A percentile compares a stretch with the other conserved stretches of the same genome.
Evolutionary conservation across 768 basidiomycete species (phyloP).

Genomic region (Mycena capillaripes): DNA sequence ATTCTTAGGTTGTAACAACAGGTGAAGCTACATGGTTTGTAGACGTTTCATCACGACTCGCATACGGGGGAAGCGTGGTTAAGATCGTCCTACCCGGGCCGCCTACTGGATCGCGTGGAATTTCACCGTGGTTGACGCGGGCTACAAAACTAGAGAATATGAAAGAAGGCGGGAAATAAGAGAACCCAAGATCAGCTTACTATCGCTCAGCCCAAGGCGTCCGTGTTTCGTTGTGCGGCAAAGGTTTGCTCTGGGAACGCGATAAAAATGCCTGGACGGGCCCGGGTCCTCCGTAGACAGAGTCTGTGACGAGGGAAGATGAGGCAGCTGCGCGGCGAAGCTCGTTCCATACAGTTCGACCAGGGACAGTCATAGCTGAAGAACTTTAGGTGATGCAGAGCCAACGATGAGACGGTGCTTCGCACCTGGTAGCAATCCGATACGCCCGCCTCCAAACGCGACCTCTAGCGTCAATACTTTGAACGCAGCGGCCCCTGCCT

Average conservation of each 20-base stretch:
- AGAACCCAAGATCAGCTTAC: not conserved
- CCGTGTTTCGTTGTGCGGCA: not conserved
- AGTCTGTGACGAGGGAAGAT: slow-evolving; percentile 18
- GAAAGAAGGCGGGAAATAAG: not conserved
- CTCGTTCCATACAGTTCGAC: slow-evolving; percentile 29
- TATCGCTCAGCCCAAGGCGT: slow-evolving; percentile 28
- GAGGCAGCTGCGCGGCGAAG: slow-evolving; percentile 28
- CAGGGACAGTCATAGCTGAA: slow-evolving; percentile 23
- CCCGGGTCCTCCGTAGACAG: slow-evolving; percentile 34
- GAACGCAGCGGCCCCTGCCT: slow-evolving; percentile 21
- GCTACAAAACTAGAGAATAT: slow-evolving; percentile 5
- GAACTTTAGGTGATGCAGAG: not conserved
- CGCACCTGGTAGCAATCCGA: slow-evolving; percentile 30
- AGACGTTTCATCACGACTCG: not conserved
- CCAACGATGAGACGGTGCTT: not conserved
- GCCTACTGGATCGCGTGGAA: not conserved
- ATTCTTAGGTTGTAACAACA: not conserved
- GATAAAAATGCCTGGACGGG: slow-evolving; percentile 24
- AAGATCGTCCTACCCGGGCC: not conserved
- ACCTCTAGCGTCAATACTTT: slow-evolving; percentile 29
- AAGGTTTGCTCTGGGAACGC: slow-evolving; percentile 16
- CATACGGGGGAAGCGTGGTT: slow-evolving; percentile 12
- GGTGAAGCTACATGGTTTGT: no score
- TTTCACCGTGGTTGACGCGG: not conserved
- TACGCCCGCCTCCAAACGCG: slow-evolving; percentile 26